Evolutionary conservation across 257 asterid species (phyloP).

Genomic region (Scutellaria galericulata): DNA sequence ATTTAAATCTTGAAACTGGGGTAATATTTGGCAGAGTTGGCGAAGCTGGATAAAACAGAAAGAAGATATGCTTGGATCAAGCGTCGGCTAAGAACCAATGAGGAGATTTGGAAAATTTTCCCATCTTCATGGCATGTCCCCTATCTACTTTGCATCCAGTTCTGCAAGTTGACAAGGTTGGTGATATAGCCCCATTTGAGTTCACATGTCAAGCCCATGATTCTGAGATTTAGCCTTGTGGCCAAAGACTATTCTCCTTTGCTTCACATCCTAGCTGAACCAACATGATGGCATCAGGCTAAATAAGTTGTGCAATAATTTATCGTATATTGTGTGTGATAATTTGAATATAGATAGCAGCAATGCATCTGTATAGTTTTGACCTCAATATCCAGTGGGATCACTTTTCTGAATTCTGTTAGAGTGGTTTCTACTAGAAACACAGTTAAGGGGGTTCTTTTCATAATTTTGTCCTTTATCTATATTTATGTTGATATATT

Average conservation of each 20-base stretch:
- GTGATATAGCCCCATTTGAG: slow-evolving; percentile 35
- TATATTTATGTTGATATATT: slow-evolving; percentile 18
- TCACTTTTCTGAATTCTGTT: not conserved
- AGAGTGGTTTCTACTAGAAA: slow-evolving; percentile 7
- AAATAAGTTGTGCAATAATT: slow-evolving; percentile 4
- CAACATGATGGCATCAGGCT: slow-evolving; percentile 24
- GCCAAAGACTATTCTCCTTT: slow-evolving; percentile 16
- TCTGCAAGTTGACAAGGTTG: slow-evolving; percentile 97
- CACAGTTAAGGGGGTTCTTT: not conserved
- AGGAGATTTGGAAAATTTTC: slow-evolving; percentile 93
- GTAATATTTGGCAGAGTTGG: slow-evolving; percentile 60
- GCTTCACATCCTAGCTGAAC: slow-evolving; percentile 30
- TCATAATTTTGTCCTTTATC: not conserved
- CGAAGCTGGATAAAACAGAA: slow-evolving; percentile 93
- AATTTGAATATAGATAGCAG: slow-evolving; percentile 27
- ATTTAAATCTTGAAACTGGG: slow-evolving; percentile 34
- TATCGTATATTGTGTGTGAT: slow-evolving; percentile 18
- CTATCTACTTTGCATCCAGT: slow-evolving; percentile 94
- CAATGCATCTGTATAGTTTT: slow-evolving; percentile 19
- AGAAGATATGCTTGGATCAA: slow-evolving; percentile 98
- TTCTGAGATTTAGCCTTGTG: slow-evolving; percentile 25
- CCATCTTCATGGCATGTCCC: slow-evolving; percentile 94
- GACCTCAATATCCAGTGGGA: slow-evolving; percentile 1
- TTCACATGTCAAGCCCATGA: slow-evolving; percentile 23
- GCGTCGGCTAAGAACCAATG: slow-evolving; percentile 90